Base-by-base conservation (phyloP, 331 rosid genomes). In the Rhamnella rubrinervis region DNA sequence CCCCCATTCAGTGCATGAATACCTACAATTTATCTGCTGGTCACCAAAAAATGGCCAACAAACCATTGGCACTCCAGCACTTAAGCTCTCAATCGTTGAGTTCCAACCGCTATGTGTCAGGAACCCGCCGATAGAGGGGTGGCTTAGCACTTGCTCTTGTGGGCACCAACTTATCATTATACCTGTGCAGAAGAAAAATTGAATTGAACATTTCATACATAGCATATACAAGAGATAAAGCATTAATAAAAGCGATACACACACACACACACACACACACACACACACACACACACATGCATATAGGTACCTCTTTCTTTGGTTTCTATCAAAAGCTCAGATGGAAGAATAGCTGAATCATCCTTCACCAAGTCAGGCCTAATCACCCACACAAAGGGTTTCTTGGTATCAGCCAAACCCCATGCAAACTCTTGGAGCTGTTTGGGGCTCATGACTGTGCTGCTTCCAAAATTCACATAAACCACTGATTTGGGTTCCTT, bases 391-490 rank as follows among this genome's bases (percentile, higher is more conserved):
- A 81, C 1, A 35, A 81, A 81, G 3, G 55, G 28, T 53, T 65
- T 55, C 38, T 40, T 47, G 40, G 77, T 81, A n/a, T 76, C 59
- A 1, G 81, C 78, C 6, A 72, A 28, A 4, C 79, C 81, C 81
- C 81, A 81, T 12, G 74, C 85, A 50, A 77, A 52, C 70, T 81
- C 80, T 4, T 5, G 3, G 2, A 81, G 16, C 2, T 65, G 67
- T 0, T 49, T 3, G 1, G 49, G 9, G 0, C 77, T 44, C 65
- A 81, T 47, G 9, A 66, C 55, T 2, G 76, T 40, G 7, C 46
- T 15, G 46, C 82, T 77, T 0, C 85, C 82, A 63, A 63, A 81
- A 8, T 76, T 81, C 4, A 81, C 82, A n/a, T 67, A 76, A 38
- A 81, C 20, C 2, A 81, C 79, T 0, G 74, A 76, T 16, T 28